phyloP scores from a whole-genome alignment of 306 rosid species.

The Prunus fruticosa region DNA sequence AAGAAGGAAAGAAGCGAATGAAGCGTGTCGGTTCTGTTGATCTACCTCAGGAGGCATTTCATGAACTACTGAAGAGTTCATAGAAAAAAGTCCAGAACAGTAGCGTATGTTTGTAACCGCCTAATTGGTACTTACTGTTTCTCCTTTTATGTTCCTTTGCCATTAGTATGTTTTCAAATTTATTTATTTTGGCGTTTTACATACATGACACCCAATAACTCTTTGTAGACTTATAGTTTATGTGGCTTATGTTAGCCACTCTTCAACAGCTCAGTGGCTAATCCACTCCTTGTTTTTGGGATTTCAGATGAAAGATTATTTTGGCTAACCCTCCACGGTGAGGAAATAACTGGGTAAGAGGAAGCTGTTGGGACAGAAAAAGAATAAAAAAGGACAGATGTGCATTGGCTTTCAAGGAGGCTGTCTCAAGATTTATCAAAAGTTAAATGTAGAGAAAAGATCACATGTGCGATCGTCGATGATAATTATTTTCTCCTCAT shows the following conservation, averaged over 20 bases:
- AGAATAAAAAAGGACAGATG: neutral
- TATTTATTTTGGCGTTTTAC: too few relatives aligned
- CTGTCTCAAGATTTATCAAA: slow-evolving; percentile 6
- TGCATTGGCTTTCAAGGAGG: slow-evolving; percentile 2
- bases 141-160: neutral
- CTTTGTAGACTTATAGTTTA: neutral
- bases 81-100: slow-evolving; percentile 26
- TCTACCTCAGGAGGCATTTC: slow-evolving; percentile 96
- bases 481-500: neutral
- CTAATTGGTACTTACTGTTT: neutral
- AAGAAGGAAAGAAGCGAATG: slow-evolving; percentile 98
- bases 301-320: slow-evolving; percentile 4
- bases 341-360: slow-evolving; percentile 1
- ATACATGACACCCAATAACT: neutral
- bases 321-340: slow-evolving; percentile 1
- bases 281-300: slow-evolving; percentile 7
- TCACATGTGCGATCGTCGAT: neutral
- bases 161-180: neutral
- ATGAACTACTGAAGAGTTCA: slow-evolving; percentile 80
- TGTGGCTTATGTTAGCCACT: neutral
- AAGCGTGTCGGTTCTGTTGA: slow-evolving; percentile 91
- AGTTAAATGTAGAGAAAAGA: neutral
- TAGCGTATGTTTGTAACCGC: neutral
- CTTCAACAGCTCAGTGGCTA: neutral
- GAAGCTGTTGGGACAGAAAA: too few relatives aligned